Conservation (phyloP, 139 green algal species). For the Chlamydomonas schloesseri region DNA sequence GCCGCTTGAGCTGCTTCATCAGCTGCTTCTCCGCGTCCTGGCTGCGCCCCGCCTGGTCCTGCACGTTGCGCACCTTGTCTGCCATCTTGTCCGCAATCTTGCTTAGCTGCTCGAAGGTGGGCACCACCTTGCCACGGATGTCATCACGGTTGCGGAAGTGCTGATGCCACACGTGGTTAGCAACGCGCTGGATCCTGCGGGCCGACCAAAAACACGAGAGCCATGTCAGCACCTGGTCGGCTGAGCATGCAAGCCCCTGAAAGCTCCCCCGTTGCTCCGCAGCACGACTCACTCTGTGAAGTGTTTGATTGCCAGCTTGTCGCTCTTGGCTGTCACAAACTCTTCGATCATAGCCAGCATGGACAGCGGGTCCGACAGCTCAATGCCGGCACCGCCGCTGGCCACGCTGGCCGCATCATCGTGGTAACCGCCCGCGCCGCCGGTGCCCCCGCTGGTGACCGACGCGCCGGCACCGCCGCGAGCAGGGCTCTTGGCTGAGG, state of each 20-base stretch:
- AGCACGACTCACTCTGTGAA: conserved; percentile 43
- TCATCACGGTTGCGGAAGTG: conserved; percentile 53
- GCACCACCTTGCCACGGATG: conserved; percentile 51
- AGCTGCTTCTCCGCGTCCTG: conserved; percentile 36
- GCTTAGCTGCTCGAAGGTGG: conserved; percentile 60
- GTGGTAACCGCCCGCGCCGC: not conserved
- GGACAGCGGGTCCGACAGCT: conserved; percentile 31
- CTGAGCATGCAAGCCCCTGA: too few relatives aligned
- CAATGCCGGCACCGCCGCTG: not conserved
- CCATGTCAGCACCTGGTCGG: too few relatives aligned
- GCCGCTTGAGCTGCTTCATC: not conserved
- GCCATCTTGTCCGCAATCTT: conserved; percentile 54
- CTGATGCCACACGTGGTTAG: conserved; percentile 60
- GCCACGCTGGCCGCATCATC: not conserved
- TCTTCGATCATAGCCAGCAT: conserved; percentile 52
- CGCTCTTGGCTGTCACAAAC: conserved; percentile 38
- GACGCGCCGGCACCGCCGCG: not conserved
- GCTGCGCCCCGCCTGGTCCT: not conserved
- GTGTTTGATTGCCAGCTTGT: conserved; percentile 26
- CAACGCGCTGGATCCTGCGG: conserved; percentile 52
- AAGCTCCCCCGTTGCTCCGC: too few relatives aligned
- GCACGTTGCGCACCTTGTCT: not conserved
- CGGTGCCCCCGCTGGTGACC: not conserved
- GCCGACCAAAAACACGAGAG: too few relatives aligned
- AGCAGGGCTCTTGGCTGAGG: not conserved